Conservation (phyloP, 441 rosid species). For the Adansonia grandidieri region DNA sequence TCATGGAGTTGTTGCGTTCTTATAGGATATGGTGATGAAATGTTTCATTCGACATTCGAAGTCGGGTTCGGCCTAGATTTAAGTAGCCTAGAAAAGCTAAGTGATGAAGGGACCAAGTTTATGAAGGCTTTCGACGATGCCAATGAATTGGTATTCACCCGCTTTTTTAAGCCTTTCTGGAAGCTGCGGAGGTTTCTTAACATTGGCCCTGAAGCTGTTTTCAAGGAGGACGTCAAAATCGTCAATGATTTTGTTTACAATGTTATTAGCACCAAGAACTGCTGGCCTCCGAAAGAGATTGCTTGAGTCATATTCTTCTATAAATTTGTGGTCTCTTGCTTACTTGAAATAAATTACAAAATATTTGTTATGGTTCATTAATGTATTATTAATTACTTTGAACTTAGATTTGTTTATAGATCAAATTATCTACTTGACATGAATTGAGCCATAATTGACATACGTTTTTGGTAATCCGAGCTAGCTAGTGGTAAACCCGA, state of each 20-base stretch:
- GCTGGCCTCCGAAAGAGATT: conserved; percentile 12
- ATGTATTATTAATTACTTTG: no score
- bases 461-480: no score
- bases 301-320: background rate
- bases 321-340: no score
- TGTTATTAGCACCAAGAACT: background rate
- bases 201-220: background rate
- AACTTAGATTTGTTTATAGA: no score
- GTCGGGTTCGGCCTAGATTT: background rate
- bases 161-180: background rate
- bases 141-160: background rate
- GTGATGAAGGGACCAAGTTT: background rate
- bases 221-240: background rate
- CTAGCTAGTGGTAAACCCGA: no score
- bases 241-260: background rate
- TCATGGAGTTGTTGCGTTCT: no score
- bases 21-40: background rate
- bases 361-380: no score
- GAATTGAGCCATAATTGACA: background rate
- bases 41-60: background rate
- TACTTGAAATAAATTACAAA: no score
- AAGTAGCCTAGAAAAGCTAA: conserved; percentile 42
- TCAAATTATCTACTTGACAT: no score
- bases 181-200: background rate
- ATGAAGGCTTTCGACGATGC: background rate